phyloP scores from a whole-genome alignment of 2,329 filamentous ascomycete species.

The Cercospora beticola region DNA sequence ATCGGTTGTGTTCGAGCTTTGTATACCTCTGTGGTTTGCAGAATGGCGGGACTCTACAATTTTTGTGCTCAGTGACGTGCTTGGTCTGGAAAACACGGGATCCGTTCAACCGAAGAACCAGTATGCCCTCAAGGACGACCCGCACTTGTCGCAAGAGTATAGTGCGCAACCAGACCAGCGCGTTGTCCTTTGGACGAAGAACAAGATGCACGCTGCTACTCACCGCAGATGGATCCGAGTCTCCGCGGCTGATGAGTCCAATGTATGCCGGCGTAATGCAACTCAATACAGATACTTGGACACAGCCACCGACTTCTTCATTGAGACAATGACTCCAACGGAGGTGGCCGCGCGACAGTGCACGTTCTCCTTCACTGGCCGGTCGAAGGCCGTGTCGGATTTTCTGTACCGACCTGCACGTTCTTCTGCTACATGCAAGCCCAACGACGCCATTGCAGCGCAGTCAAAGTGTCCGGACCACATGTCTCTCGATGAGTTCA shows the following conservation, averaged over 20 bases:
- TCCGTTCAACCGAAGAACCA: not conserved
- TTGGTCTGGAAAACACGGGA: not conserved
- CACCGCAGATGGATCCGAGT: slow-evolving; percentile 46
- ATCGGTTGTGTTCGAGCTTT: slow-evolving; percentile 55
- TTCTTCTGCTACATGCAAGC: slow-evolving; percentile 19
- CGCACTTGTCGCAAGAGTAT: not conserved
- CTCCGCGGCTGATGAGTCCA: slow-evolving; percentile 38
- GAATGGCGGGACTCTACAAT: slow-evolving; percentile 50
- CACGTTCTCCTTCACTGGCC: not conserved
- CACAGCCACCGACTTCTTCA: not conserved
- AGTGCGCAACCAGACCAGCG: not conserved
- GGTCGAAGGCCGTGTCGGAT: not conserved
- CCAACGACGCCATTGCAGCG: slow-evolving; percentile 45
- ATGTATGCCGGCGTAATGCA: slow-evolving; percentile 51
- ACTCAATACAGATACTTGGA: slow-evolving; percentile 53
- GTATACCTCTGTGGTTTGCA: slow-evolving; percentile 46
- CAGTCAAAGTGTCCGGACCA: slow-evolving; percentile 48
- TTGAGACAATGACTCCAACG: not conserved
- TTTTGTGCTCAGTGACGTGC: slow-evolving; percentile 21
- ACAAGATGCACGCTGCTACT: slow-evolving; percentile 49
- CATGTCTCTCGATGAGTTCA: slow-evolving; percentile 54
- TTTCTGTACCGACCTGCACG: slow-evolving; percentile 10
- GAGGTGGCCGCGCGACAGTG: not conserved
- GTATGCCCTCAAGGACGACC: slow-evolving; percentile 3
- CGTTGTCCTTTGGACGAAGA: slow-evolving; percentile 46